Evolutionary conservation across 345 rosid species (phyloP).

Genomic region (Eucalyptus polybractea): DNA sequence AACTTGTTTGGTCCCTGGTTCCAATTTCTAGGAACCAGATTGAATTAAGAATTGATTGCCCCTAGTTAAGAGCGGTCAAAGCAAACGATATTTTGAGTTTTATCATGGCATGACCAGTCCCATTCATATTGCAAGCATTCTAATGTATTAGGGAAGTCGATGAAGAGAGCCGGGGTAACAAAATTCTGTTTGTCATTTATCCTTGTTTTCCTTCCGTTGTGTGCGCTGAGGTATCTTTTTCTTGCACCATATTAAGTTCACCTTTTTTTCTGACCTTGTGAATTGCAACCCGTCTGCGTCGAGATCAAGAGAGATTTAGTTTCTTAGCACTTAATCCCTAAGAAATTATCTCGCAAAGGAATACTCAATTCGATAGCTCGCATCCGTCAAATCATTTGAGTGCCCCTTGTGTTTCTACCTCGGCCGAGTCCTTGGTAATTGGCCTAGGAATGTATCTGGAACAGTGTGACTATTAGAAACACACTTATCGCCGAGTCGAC

Average conservation of each 20-base stretch:
- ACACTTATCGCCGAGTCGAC: background rate
- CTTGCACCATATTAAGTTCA: background rate
- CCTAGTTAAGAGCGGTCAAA: background rate
- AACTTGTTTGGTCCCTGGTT: no score
- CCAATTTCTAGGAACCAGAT: no score
- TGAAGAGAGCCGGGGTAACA: background rate
- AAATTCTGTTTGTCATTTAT: background rate
- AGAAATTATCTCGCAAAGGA: background rate
- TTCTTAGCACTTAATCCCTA: background rate
- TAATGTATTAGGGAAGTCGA: background rate
- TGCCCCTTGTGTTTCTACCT: background rate
- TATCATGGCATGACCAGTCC: background rate
- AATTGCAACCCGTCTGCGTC: fast-evolving
- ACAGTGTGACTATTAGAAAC: background rate
- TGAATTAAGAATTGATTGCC: fast-evolving
- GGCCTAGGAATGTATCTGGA: background rate
- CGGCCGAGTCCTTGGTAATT: background rate
- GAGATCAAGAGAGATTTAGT: background rate
- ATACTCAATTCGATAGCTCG: background rate
- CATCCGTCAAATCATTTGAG: background rate
- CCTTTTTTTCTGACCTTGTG: background rate
- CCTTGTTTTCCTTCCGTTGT: background rate
- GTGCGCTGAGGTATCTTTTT: background rate
- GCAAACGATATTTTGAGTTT: background rate
- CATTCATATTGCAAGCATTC: background rate